Conservation (phyloP, 495 filamentous ascomycete genomes). For the Penicillium egyptiacum region DNA sequence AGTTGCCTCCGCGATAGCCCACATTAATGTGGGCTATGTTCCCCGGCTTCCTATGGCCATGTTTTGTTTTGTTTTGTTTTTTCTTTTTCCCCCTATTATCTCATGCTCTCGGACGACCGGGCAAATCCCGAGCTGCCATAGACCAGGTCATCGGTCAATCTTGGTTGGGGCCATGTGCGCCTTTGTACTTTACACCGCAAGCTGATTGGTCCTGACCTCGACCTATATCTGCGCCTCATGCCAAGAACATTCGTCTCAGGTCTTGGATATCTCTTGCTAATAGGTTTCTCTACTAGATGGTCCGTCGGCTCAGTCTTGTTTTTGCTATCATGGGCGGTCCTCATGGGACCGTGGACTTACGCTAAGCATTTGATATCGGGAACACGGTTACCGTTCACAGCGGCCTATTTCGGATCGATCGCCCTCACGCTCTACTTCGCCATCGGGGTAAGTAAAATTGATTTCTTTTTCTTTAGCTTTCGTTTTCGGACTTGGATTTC, state of each 20-base stretch:
- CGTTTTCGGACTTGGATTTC: slow-evolving; percentile 14
- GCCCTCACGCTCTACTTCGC: slow-evolving; percentile 87
- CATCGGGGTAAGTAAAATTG: slow-evolving; percentile 69
- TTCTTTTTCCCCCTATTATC: neutral
- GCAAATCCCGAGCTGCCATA: slow-evolving; percentile 19
- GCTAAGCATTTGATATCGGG: slow-evolving; percentile 80
- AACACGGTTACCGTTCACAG: slow-evolving; percentile 87
- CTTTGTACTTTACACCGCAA: slow-evolving; percentile 1
- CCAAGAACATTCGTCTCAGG: slow-evolving; percentile 21
- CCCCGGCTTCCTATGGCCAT: neutral
- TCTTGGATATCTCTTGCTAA: slow-evolving; percentile 24
- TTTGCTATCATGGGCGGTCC: slow-evolving; percentile 86
- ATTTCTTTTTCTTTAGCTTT: slow-evolving; percentile 1
- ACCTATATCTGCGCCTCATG: slow-evolving; percentile 27
- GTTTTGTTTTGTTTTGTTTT: too few species aligned
- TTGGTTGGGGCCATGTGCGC: slow-evolving; percentile 30
- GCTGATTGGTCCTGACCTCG: slow-evolving; percentile 12
- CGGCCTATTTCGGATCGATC: slow-evolving; percentile 95
- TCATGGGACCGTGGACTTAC: slow-evolving; percentile 87
- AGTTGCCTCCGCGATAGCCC: slow-evolving; percentile 47
- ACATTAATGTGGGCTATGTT: slow-evolving; percentile 3
- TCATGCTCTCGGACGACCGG: slow-evolving; percentile 10
- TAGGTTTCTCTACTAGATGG: slow-evolving; percentile 64
- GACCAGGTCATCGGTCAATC: slow-evolving; percentile 25
- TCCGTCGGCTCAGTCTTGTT: slow-evolving; percentile 89